A percentile compares a stretch with the other conserved stretches of the same genome.
Evolutionary conservation across 805 yeast species (phyloP).

Genomic region (Naumovozyma castellii): DNA sequence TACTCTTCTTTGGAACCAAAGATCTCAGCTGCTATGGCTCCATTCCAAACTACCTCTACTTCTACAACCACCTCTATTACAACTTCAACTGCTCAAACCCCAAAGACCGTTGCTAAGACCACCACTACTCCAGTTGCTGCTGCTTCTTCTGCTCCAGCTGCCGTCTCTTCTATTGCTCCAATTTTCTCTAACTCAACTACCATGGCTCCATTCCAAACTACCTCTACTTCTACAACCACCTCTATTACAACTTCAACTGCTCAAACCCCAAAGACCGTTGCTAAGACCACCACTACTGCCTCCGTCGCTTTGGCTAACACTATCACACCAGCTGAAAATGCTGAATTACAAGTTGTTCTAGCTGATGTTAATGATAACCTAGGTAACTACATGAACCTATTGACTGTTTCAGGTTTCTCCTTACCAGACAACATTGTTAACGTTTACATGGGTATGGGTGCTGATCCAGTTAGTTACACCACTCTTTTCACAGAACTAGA

Average conservation of each 20-base stretch:
- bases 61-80: conserved; percentile 4
- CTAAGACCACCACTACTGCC: conserved; percentile 1
- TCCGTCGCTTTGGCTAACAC: conserved; percentile 6
- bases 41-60: conserved; percentile 1
- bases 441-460: not conserved
- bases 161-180: conserved; percentile 2
- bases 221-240: conserved; percentile 4
- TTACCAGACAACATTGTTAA: not conserved
- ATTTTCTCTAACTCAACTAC: conserved; percentile 4
- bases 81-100: conserved; percentile 2
- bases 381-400: conserved; percentile 6
- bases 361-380: conserved; percentile 10
- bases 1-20: conserved; percentile 18
- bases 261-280: conserved; percentile 1
- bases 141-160: conserved; percentile 2
- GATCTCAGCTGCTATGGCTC: conserved; percentile 5
- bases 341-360: conserved; percentile 11
- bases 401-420: not conserved
- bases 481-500: conserved; percentile 25
- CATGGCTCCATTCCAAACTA: not conserved
- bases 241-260: conserved; percentile 4
- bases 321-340: conserved; percentile 3
- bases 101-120: conserved; percentile 3
- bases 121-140: too few relatives aligned
- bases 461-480: conserved; percentile 15